These are phyloP conservation scores for Articulospora tetracladia DNA, from an alignment of 495 filamentous ascomycete genomes.

Conservation along the genomic window DNA sequence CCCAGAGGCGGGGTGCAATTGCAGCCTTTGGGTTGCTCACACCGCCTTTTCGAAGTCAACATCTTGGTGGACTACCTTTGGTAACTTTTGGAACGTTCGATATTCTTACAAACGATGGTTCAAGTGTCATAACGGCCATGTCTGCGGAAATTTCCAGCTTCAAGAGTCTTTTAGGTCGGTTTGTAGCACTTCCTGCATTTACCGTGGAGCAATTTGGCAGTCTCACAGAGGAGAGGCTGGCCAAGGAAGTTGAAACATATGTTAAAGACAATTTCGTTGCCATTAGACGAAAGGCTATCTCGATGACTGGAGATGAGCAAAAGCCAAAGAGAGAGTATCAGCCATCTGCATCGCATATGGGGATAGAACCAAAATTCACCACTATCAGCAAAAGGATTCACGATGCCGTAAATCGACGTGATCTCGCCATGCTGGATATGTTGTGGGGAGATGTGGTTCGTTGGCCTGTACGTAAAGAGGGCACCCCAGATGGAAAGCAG, in stretches of 20 bases:
- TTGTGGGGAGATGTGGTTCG: slow-evolving; percentile 17
- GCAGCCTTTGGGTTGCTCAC: slow-evolving; percentile 29
- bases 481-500: background rate
- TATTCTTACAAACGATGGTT: slow-evolving; percentile 32
- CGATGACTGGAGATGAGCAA: background rate
- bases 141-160: slow-evolving; percentile 23
- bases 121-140: slow-evolving; percentile 14
- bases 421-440: slow-evolving; percentile 12
- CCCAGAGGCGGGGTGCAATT: slow-evolving; percentile 13
- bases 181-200: slow-evolving; percentile 1
- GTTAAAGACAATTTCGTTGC: slow-evolving; percentile 4
- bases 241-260: background rate
- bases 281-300: background rate
- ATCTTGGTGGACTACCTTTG: slow-evolving; percentile 25
- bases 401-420: slow-evolving; percentile 9
- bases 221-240: background rate
- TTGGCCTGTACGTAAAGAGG: slow-evolving; percentile 1
- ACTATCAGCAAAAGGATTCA: slow-evolving; percentile 17
- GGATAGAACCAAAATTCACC: background rate
- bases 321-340: background rate
- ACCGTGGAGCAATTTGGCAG: background rate
- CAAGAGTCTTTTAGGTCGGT: slow-evolving; percentile 20
- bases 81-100: slow-evolving; percentile 39
- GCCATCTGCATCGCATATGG: background rate
- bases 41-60: slow-evolving; percentile 25